These are phyloP conservation scores for Suillus clintonianus DNA, from an alignment of 768 basidiomycete genomes.

Conservation along the genomic window DNA sequence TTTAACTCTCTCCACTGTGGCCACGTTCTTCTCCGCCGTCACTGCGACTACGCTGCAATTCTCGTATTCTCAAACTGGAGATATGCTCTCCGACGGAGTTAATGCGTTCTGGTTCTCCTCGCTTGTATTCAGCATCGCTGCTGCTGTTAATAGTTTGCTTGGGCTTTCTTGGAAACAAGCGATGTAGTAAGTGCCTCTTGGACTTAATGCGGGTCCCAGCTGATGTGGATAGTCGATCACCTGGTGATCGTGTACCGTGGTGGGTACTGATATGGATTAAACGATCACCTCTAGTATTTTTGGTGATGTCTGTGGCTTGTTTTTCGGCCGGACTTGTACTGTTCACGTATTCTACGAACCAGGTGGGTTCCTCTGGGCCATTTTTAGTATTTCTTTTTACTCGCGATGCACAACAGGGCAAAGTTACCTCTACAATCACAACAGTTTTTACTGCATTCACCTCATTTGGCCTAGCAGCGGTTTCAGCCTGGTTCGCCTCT, in stretches of 20 bases:
- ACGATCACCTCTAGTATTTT: constrained; percentile 73
- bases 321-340: constrained; percentile 75
- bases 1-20: constrained; percentile 73
- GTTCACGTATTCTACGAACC: constrained; percentile 67
- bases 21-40: constrained; percentile 77
- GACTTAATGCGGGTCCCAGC: neutral
- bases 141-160: constrained; percentile 76
- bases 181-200: constrained; percentile 65
- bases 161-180: constrained; percentile 81
- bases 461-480: constrained; percentile 68
- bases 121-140: constrained; percentile 74
- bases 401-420: constrained; percentile 36
- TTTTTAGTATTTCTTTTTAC: neutral
- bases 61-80: constrained; percentile 45
- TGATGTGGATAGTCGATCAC: constrained; percentile 59
- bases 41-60: constrained; percentile 75
- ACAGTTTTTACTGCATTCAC: constrained; percentile 74
- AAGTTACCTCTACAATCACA: constrained; percentile 61
- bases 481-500: constrained; percentile 73
- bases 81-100: constrained; percentile 49
- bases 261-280: constrained; percentile 86
- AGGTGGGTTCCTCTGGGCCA: constrained; percentile 39
- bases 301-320: constrained; percentile 74
- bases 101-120: constrained; percentile 78
- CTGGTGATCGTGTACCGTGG: constrained; percentile 76